Evolutionary conservation across 805 yeast genomes (phyloP), one percentile per base, ranked within the genome.

Genomic region (Candida ovalis): DNA sequence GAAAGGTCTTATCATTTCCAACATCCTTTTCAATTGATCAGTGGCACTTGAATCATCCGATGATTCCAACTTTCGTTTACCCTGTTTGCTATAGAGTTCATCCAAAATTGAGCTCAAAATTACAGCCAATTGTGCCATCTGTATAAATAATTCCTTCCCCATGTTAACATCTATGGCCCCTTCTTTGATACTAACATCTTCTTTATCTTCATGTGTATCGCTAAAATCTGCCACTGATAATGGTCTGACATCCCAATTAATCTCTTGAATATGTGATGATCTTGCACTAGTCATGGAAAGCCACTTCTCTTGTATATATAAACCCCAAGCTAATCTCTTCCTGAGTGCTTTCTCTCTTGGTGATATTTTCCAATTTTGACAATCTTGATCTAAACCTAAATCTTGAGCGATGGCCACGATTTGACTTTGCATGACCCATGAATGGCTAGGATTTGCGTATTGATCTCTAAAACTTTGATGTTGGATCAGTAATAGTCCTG

Each of bases 271-370:
- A 53, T 75, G 80, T 2, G 78, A 72, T 2, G 77, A 73, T 19
- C 78, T 59, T 0, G 76, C 67, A 44, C 69, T 65, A 37, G 71
- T 72, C 30, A 74, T 60, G 3, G 77, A 54, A 3, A 73, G 57
- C 80, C 80, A 75, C 54, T 74, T 74, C 48, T 75, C 78, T 57
- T 75, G 78, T 57, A 74, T 63, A 50, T 61, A 74, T 3, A 74
- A 74, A 1, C 78, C 79, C 79, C 80, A 75, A 0, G 78, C 77
- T 32, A 75, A 55, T 47, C 77, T 57, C 49, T 71, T 72, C 9
- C 80, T 60, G 38, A 73, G 58, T 1, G 76, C 75, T 32, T 77
- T 57, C 53, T 75, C 80, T 73, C 74, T 71, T 45, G 67, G 66
- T 1, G 78, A 76, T 22, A 75, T 58, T 50, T 69, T 71, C 80